phyloP scores from a whole-genome alignment of 805 yeast species.

The Geotrichum ghanense region DNA sequence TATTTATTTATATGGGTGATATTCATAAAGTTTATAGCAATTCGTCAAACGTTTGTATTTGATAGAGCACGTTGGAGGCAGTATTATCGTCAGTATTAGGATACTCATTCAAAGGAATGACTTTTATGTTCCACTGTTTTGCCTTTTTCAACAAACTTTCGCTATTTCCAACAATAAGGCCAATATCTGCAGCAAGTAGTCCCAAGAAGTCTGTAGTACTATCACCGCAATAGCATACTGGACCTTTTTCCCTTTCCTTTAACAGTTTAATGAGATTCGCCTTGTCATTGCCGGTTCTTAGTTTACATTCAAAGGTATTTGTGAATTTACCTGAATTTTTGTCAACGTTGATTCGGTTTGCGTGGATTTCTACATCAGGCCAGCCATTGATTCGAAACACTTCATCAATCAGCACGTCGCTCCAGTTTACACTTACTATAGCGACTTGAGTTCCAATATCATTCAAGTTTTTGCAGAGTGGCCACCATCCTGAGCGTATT shows the following conservation, averaged over 20 bases:
- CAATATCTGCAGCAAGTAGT: slow-evolving; percentile 35
- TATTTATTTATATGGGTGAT: no score
- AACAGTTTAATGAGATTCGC: slow-evolving; percentile 19
- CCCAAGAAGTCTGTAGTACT: slow-evolving; percentile 48
- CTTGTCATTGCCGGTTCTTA: slow-evolving; percentile 50
- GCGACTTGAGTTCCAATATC: slow-evolving; percentile 26
- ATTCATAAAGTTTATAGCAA: no score
- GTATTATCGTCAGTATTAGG: not conserved
- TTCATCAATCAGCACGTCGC: slow-evolving; percentile 34
- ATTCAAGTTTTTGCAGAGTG: slow-evolving; percentile 22
- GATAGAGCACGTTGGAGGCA: not conserved
- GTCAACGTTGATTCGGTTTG: slow-evolving; percentile 35
- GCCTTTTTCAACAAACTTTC: not conserved
- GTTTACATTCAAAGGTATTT: slow-evolving; percentile 2
- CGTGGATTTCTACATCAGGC: slow-evolving; percentile 15
- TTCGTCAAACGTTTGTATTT: not conserved
- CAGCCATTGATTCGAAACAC: slow-evolving; percentile 18
- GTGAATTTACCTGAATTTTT: slow-evolving; percentile 20
- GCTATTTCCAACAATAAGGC: slow-evolving; percentile 30
- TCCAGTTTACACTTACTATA: slow-evolving; percentile 55
- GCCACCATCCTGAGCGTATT: slow-evolving; percentile 31
- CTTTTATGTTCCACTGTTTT: not conserved
- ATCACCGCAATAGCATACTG: slow-evolving; percentile 45
- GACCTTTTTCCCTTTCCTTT: slow-evolving; percentile 11
- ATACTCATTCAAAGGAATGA: not conserved